A percentile compares a stretch with the other conserved stretches of the same genome.
phyloP scores from a whole-genome alignment of 208 protist species.

The Naegleria gruberi region DNA sequence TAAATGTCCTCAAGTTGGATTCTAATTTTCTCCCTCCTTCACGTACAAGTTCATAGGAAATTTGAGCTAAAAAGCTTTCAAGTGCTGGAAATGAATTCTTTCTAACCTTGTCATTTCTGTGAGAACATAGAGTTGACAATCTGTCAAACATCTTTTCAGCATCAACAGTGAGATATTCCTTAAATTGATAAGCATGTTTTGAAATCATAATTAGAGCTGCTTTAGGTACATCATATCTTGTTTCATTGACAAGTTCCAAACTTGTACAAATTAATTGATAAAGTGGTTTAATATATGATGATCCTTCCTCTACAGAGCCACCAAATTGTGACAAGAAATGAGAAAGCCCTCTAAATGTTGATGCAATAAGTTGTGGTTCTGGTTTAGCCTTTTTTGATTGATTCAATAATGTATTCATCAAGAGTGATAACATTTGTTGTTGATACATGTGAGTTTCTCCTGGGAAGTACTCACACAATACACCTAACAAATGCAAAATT shows the following conservation, averaged over 20 bases:
- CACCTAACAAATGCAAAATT: constrained; percentile 27
- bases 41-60: neutral
- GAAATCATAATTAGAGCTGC: constrained; percentile 28
- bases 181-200: constrained; percentile 20
- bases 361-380: constrained; percentile 18
- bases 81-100: constrained; percentile 30
- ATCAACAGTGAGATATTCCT: constrained; percentile 36
- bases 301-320: constrained; percentile 15
- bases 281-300: constrained; percentile 27
- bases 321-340: constrained; percentile 29
- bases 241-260: constrained; percentile 3
- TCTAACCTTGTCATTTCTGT: constrained; percentile 29
- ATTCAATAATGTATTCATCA: constrained; percentile 24
- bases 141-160: constrained; percentile 29
- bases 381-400: constrained; percentile 27
- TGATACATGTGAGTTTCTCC: constrained; percentile 5
- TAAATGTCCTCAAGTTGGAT: constrained; percentile 30
- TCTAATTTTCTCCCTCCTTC: constrained; percentile 22
- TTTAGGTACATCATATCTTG: constrained; percentile 14
- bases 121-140: constrained; percentile 27
- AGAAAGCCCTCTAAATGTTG: constrained; percentile 16
- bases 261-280: constrained; percentile 29
- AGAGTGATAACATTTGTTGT: constrained; percentile 11
- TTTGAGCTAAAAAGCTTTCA: constrained; percentile 30
- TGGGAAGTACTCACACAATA: constrained; percentile 30